Conservation (phyloP, 306 rosid species). For the Fragaria vesca region DNA sequence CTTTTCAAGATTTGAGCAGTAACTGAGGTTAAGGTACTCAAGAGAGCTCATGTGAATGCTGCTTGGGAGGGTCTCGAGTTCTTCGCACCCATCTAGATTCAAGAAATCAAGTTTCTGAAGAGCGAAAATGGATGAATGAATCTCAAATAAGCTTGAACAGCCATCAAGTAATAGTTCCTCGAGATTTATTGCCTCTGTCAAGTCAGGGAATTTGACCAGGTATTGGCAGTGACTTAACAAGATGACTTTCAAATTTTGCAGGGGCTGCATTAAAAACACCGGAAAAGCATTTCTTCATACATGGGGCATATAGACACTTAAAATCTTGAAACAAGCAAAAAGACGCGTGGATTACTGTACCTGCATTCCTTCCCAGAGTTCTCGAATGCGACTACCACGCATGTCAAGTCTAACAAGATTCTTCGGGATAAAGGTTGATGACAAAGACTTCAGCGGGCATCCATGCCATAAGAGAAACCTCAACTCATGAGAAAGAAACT, state of each 20-base stretch:
- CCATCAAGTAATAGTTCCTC: neutral
- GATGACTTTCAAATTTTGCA: neutral
- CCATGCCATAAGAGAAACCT: conserved; percentile 18
- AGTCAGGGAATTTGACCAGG: conserved; percentile 19
- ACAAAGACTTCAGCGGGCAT: conserved; percentile 12
- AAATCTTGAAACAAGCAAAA: no score
- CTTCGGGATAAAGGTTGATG: neutral
- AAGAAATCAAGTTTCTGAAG: neutral
- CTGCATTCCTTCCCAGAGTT: conserved; percentile 2
- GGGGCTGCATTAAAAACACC: neutral
- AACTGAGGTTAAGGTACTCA: neutral
- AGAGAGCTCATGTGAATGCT: neutral
- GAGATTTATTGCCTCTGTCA: conserved; percentile 14
- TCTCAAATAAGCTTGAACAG: conserved; percentile 1
- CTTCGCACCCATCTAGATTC: neutral
- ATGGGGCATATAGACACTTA: no score
- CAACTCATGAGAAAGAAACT: conserved; percentile 6
- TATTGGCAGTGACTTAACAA: neutral
- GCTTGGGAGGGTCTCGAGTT: neutral
- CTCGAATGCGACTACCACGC: neutral
- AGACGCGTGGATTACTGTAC: no score
- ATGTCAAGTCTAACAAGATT: conserved; percentile 28
- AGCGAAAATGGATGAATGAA: neutral
- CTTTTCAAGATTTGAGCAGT: neutral
- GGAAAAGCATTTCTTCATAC: no score